Conservation (phyloP, 2,329 filamentous ascomycete species). For the Alternaria panax region DNA sequence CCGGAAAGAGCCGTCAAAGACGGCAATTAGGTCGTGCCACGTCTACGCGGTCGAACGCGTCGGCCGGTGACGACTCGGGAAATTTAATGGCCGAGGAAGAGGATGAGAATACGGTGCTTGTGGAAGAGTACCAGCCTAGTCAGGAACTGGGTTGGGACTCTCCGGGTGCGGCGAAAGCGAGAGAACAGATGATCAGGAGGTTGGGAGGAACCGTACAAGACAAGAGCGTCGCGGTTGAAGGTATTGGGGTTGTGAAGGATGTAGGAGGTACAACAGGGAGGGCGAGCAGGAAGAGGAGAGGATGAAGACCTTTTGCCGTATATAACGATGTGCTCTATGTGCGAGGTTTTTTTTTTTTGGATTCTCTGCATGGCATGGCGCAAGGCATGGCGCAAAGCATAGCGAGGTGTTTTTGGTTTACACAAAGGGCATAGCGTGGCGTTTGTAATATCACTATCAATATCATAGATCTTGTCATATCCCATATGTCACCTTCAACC, state of each 20-base stretch:
- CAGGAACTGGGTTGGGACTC: conserved; percentile 51
- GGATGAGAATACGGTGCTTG: conserved; percentile 25
- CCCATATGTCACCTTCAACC: conserved; percentile 66
- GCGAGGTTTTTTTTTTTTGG: neutral
- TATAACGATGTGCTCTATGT: neutral
- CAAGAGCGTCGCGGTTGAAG: conserved; percentile 34
- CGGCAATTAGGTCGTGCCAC: conserved; percentile 44
- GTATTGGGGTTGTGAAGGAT: conserved; percentile 47
- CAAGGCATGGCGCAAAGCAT: conserved; percentile 14
- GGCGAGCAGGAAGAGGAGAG: conserved; percentile 37
- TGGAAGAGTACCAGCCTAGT: conserved; percentile 44
- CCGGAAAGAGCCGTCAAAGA: conserved; percentile 30
- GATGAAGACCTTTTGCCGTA: conserved; percentile 11
- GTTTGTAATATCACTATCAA: neutral
- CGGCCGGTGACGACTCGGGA: conserved; percentile 37
- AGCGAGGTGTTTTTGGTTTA: conserved; percentile 21
- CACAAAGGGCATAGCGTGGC: conserved; percentile 4
- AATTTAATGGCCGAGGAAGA: conserved; percentile 28
- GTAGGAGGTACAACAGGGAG: conserved; percentile 31
- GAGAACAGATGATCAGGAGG: conserved; percentile 47
- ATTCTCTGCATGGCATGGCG: conserved; percentile 5
- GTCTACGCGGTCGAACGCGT: conserved; percentile 40
- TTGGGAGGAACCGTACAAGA: conserved; percentile 47
- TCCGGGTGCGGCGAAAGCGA: conserved; percentile 43
- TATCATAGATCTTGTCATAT: conserved; percentile 23